These are phyloP conservation scores for Leptographium radiaticola DNA, from an alignment of 2,329 filamentous ascomycete species.

Conservation along the genomic window DNA sequence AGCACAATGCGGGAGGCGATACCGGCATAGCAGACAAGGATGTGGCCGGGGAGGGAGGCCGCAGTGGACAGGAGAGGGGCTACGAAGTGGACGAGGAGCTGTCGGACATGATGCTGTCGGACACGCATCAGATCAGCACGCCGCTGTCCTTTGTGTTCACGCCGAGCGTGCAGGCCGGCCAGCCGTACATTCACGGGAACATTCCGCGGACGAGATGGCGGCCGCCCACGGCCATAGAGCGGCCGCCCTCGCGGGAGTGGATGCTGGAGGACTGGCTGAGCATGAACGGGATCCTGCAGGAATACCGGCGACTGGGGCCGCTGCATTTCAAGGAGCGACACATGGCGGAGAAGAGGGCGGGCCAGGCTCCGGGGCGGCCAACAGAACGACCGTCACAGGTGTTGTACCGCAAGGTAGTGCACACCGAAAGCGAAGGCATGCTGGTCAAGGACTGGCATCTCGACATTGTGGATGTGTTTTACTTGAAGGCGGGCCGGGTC, in stretches of 20 bases:
- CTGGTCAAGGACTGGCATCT: conserved; percentile 42
- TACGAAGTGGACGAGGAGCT: conserved; percentile 6
- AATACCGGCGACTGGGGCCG: conserved; percentile 31
- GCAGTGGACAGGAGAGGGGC: background rate
- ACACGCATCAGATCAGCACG: conserved; percentile 7
- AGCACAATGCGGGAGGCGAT: conserved; percentile 1
- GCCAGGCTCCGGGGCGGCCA: conserved; percentile 1
- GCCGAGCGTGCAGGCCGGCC: background rate
- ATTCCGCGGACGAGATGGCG: conserved; percentile 6
- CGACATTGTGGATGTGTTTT: conserved; percentile 43
- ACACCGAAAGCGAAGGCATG: conserved; percentile 31
- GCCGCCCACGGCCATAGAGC: background rate
- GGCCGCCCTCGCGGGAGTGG: conserved; percentile 9
- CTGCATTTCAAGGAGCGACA: conserved; percentile 22
- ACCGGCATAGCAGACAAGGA: conserved; percentile 4
- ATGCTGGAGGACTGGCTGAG: conserved; percentile 34
- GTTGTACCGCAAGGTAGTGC: conserved; percentile 35
- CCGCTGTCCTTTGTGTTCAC: background rate
- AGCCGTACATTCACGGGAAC: conserved; percentile 1
- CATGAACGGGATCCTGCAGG: conserved; percentile 37
- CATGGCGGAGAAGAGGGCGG: conserved; percentile 10
- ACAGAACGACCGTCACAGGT: conserved; percentile 3
- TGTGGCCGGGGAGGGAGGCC: background rate
- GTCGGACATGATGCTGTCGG: conserved; percentile 10
- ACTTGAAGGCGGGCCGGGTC: conserved; percentile 26